Conservation (phyloP, 352 stramenopile genomes). For the Phytopythium helicoides region DNA sequence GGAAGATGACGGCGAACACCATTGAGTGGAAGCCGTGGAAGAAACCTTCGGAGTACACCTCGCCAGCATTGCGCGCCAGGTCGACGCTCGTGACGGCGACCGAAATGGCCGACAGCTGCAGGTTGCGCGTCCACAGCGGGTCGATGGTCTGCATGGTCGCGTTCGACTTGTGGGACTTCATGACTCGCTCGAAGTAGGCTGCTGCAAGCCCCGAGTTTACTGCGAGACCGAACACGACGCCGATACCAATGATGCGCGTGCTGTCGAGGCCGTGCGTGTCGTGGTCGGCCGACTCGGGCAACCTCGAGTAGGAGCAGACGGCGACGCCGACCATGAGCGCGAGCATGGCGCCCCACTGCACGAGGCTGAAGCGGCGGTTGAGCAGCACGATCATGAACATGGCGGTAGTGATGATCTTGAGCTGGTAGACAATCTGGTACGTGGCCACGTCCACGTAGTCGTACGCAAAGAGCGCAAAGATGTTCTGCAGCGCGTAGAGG, state of each 20-base stretch:
- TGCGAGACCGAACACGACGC: conserved; percentile 72
- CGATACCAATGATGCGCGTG: conserved; percentile 71
- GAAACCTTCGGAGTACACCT: conserved; percentile 66
- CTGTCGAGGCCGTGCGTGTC: conserved; percentile 30
- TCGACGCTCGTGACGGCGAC: conserved; percentile 71
- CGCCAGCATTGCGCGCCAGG: conserved; percentile 58
- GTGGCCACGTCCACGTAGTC: conserved; percentile 89
- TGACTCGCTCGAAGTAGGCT: conserved; percentile 86
- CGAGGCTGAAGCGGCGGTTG: conserved; percentile 75
- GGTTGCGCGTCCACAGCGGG: conserved; percentile 82
- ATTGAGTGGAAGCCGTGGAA: conserved; percentile 79
- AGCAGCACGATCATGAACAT: conserved; percentile 89
- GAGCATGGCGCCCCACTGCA: conserved; percentile 85
- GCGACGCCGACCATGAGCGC: conserved; percentile 83
- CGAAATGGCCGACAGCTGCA: conserved; percentile 83
- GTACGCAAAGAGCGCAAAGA: conserved; percentile 84
- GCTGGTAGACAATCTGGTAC: conserved; percentile 90
- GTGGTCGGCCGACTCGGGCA: conserved; percentile 29
- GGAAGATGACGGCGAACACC: conserved; percentile 75
- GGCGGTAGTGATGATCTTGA: conserved; percentile 90
- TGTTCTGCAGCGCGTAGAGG: conserved; percentile 86
- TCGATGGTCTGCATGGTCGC: conserved; percentile 76
- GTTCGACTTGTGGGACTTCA: conserved; percentile 83
- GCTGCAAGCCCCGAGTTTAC: conserved; percentile 87
- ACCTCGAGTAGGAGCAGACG: conserved; percentile 81